Percentiles rank a stretch among this genome's conserved stretches.
Evolutionary conservation across 108 stramenopile genomes (phyloP).

Genomic region (Thalassiosira profunda): DNA sequence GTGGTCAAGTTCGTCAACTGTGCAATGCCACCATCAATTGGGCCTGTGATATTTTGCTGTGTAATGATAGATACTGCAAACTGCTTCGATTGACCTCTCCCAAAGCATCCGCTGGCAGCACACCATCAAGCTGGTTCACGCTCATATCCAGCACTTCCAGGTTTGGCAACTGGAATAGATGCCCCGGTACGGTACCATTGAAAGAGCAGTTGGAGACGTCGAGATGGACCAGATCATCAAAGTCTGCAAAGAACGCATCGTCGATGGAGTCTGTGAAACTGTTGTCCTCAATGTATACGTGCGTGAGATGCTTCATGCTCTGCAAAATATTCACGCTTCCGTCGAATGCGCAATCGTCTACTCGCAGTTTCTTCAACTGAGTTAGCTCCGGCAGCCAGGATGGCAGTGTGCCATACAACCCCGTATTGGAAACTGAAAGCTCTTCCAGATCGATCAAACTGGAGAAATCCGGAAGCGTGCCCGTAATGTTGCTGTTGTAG

Average conservation of each 20-base stretch:
- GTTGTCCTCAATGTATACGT: constrained; percentile 45
- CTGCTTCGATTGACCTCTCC: constrained; percentile 10
- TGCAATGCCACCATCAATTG: constrained; percentile 42
- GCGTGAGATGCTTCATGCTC: neutral
- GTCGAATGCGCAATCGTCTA: constrained; percentile 16
- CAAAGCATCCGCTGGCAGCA: no score
- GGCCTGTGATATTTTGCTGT: constrained; percentile 56
- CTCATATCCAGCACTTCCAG: constrained; percentile 49
- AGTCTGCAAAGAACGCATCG: constrained; percentile 26
- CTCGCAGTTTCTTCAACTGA: constrained; percentile 12
- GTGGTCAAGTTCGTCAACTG: constrained; percentile 23
- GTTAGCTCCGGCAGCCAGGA: constrained; percentile 10
- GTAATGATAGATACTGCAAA: constrained; percentile 26
- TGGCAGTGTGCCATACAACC: constrained; percentile 23
- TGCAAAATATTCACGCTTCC: neutral
- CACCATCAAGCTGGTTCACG: constrained; percentile 24
- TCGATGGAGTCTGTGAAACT: constrained; percentile 29
- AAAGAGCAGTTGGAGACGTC: constrained; percentile 38
- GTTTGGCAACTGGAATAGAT: constrained; percentile 32
- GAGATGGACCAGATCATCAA: constrained; percentile 19
- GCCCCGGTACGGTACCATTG: constrained; percentile 29
- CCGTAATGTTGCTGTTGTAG: no score
- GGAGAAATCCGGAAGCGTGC: no score
- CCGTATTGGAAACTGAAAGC: constrained; percentile 17
- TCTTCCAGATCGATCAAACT: constrained; percentile 40